Evolutionary conservation across 805 yeast genomes (phyloP), one percentile per base, ranked within the genome.

Genomic region (Komagataella pastoris): DNA sequence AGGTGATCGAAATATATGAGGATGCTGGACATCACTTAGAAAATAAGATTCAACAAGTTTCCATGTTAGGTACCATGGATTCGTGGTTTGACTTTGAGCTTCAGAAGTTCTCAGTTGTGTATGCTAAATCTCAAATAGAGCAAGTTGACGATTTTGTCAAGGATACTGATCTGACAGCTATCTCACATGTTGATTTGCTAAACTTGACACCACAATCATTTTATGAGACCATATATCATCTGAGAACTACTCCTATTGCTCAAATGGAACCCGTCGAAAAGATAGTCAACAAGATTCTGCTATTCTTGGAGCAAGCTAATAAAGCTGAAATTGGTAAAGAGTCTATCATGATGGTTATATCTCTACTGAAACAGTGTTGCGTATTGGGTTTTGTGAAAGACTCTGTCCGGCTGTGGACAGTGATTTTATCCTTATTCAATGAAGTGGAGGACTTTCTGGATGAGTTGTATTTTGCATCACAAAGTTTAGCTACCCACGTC

Each of bases 1-100:
- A 65, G 50, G 67, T 70, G 3, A 71, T 73, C 18, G 51, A 61
- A 8, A 72, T 73, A n/a, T 73, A 60, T 50, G 71, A 71, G 49
- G 77, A 73, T 30, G 40, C 54, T 47, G 12, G 48, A 52, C 5
- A 53, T 46, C 6, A 52, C 47, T 21, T 24, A 49, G 51, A 23
- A 48, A 50, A 23, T 49, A 46, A 47, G 51, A 23, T 50, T 49
- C 1, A 56, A 48, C 47, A 45, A 48, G 21, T 47, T 44, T n/a
- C n/a, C 18, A 46, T 6, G n/a, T 12, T 17, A 40, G 30, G n/a
- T 23, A 44, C 40, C 30, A 47, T 40, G n/a, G 49, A 17, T 45
- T 49, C 58, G 1, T 57, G 59, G 58, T 49, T 56, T 49, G 58
- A 55, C 21, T 56, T 60, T 50, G 61, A 59, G 24, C 17, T 55